Base-by-base conservation (phyloP, 139 green algal species). In the Nannochloris sp. region DNA sequence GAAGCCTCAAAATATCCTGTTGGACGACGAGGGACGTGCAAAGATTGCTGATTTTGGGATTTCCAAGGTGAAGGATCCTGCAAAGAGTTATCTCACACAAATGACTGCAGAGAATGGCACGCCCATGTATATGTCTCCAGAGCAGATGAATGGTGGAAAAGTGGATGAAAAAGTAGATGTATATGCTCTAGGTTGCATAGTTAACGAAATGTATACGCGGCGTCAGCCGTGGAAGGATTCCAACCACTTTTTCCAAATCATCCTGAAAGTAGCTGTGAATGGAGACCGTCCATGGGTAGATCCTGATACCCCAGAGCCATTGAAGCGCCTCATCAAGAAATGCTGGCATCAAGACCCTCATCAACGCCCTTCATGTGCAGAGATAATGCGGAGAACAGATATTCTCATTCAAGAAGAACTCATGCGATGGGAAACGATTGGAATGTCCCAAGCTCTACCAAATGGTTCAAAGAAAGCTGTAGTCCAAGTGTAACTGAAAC, bases 1-100 rank as follows among this genome's bases (percentile, higher is more conserved):
- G 12, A 90, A 91, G 71, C 85, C 85, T 9, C 76, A 84, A 28
- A 93, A 93, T 61, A 70, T 93, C 29, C 73, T 93, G 67, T 64
- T 93, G 64, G 78, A 89, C 37, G 23, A 1, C 3, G 49, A 70
- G 0, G 82, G 80, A 0, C 58, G 78, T 6, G 84, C 79, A 26
- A 92, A 92, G 65, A 80, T 95, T 10, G 82, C 79, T 48, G 88
- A 95, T 76, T 95, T 95, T 65, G 88, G 88, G 16, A 89, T 96
- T 61, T 81, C 63, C 25, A 66, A 76, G 13, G 70, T 77, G 6
- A 78, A 92, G 77, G 87, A 94, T 69, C 87, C 86, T 5, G 68
- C 78, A 59, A 83, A 85, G 59, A 85, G 70, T 58, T 92, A 84
- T 65, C 61, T 94, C 30, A 79, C 70, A 8, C 81, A 76, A 43